These are phyloP conservation scores for Sanghuangporus baumii DNA, from an alignment of 1,284 basidiomycete genomes.

Conservation along the genomic window DNA sequence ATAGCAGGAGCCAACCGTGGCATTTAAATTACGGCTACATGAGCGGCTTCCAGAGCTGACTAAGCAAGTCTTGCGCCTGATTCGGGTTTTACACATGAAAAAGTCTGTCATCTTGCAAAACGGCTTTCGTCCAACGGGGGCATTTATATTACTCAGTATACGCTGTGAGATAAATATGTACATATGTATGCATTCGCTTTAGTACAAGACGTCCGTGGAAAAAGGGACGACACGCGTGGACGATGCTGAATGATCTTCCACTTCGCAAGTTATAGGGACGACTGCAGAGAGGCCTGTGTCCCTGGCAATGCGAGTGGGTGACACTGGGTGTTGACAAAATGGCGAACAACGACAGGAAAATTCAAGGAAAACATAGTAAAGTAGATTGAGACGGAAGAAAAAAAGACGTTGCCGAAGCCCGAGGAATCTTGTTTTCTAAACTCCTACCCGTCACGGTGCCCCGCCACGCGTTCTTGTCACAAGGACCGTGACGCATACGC, in stretches of 20 bases:
- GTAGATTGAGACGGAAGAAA: too few species aligned
- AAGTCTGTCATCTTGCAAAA: not conserved
- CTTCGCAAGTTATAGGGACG: slow-evolving; percentile 30
- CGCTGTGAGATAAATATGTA: not conserved
- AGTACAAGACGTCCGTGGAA: slow-evolving; percentile 27
- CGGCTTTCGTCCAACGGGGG: not conserved
- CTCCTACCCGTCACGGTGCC: not conserved
- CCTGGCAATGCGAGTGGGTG: slow-evolving; percentile 29
- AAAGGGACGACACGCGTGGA: slow-evolving; percentile 29
- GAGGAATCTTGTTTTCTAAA: not conserved
- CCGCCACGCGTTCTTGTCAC: not conserved
- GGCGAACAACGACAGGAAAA: not conserved
- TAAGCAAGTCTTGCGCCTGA: not conserved
- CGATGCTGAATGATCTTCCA: slow-evolving; percentile 27
- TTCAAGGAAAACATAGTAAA: not conserved
- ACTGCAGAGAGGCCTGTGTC: slow-evolving; percentile 28
- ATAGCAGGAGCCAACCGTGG: slow-evolving; percentile 7
- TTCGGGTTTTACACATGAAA: not conserved
- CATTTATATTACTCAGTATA: not conserved
- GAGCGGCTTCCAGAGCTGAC: not conserved
- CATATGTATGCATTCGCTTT: slow-evolving; percentile 20
- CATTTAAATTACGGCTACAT: slow-evolving; percentile 12
- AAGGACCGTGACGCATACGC: not conserved
- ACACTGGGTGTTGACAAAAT: not conserved
- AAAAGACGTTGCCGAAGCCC: not conserved